Base-by-base conservation (phyloP, 2,329 filamentous ascomycete genomes). In the Paramyrothecium roridum region DNA sequence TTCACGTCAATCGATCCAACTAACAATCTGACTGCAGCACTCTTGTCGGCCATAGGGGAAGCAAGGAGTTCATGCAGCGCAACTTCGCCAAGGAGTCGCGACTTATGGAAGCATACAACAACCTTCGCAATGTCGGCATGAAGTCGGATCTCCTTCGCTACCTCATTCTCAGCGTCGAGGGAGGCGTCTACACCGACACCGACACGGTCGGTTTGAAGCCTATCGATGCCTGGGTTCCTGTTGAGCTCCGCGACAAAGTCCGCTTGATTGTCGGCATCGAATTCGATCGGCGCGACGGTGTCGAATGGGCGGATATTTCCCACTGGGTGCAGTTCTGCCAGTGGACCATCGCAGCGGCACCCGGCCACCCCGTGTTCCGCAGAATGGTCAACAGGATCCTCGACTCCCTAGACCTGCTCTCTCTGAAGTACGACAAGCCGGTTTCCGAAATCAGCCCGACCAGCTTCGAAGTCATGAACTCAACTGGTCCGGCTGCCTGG, bases 201-300 rank as follows among this genome's bases (percentile, higher is more conserved):
- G 83, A 86, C 61, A 82, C 84, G 16, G 77, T 83, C 62, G 79
- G 80, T 8, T 67, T 85, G 17, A 75, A 75, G 33, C 77, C 82
- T 0, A 68, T 85, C 52, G 70, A 79, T 34, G 17, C 50, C 3
- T 69, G 66, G 65, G 52, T 69, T 3, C 63, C 65, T 11, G 37
- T 50, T 8, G 17, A 55, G 1, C 22, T 61, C 21, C 61, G 57
- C 8, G 57, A 59, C 53, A 26, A 54, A 19, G 61, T 61, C 4
- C 56, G 60, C 3, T 56, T 66, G 11, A 52, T 73, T 19, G 58
- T 71, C 3, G 69, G 68, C 8, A 62, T 70, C 52, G 69, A 72
- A 56, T 71, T 63, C 43, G 70, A 72, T 55, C 59, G 63, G 34
- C 61, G 59, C 2, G 61, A 70, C 47, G 63, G 63, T 16, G 52